A percentile compares a stretch with the other conserved stretches of the same genome.
These are phyloP conservation scores for Claviceps maximensis DNA, from an alignment of 2,329 filamentous ascomycete species.

Conservation along the genomic window DNA sequence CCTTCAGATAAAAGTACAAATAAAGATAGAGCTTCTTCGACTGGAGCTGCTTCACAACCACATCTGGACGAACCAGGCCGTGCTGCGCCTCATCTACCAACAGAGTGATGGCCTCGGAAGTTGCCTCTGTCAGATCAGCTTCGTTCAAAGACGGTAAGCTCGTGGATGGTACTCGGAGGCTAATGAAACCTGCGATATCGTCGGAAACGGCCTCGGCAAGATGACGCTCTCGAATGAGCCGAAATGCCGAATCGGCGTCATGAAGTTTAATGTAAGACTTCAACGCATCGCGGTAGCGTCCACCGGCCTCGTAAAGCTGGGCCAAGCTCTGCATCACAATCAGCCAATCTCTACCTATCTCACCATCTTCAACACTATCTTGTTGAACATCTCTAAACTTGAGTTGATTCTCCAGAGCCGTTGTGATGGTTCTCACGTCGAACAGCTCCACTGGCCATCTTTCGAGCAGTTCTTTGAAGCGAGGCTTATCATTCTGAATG, in stretches of 20 bases:
- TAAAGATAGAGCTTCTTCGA: slow-evolving; percentile 56
- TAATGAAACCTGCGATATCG: slow-evolving; percentile 79
- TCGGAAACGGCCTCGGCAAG: slow-evolving; percentile 81
- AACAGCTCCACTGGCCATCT: slow-evolving; percentile 78
- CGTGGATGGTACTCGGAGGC: slow-evolving; percentile 67
- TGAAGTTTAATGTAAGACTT: slow-evolving; percentile 82
- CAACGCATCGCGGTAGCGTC: slow-evolving; percentile 70
- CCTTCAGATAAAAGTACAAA: slow-evolving; percentile 82
- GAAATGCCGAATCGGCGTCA: slow-evolving; percentile 81
- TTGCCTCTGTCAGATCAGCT: slow-evolving; percentile 63
- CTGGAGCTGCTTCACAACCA: slow-evolving; percentile 68
- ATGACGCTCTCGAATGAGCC: slow-evolving; percentile 73
- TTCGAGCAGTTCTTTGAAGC: slow-evolving; percentile 68
- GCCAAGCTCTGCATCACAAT: slow-evolving; percentile 80
- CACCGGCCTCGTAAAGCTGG: slow-evolving; percentile 69
- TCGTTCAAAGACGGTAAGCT: slow-evolving; percentile 52
- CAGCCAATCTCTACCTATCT: slow-evolving; percentile 69
- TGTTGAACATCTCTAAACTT: slow-evolving; percentile 61
- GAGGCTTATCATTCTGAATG: slow-evolving; percentile 60
- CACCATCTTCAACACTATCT: slow-evolving; percentile 61
- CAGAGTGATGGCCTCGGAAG: slow-evolving; percentile 69
- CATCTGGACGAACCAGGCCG: slow-evolving; percentile 65
- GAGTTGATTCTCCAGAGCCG: slow-evolving; percentile 70
- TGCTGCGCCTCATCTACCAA: slow-evolving; percentile 86
- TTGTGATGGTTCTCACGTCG: slow-evolving; percentile 61